These are phyloP conservation scores for Cryphonectria japonica DNA, from an alignment of 2,329 filamentous ascomycete genomes.

Conservation along the genomic window DNA sequence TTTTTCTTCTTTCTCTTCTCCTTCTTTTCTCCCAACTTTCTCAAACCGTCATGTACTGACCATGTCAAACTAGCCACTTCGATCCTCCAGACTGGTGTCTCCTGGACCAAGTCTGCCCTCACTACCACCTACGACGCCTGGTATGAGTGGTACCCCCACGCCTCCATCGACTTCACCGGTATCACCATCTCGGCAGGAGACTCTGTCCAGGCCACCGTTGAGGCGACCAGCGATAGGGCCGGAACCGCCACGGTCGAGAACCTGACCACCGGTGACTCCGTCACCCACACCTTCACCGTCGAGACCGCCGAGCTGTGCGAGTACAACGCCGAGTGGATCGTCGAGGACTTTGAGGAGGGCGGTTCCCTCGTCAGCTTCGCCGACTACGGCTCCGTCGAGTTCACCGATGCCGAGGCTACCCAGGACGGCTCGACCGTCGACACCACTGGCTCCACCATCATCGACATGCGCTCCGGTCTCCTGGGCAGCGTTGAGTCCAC, in stretches of 20 bases:
- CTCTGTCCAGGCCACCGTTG: conserved; percentile 35
- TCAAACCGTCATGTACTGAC: not conserved
- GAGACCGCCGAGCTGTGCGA: conserved; percentile 51
- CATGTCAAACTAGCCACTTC: conserved; percentile 38
- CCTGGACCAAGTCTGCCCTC: conserved; percentile 52
- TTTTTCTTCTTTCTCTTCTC: not conserved
- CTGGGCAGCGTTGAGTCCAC: conserved; percentile 7
- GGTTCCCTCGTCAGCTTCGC: conserved; percentile 46
- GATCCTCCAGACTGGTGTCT: conserved; percentile 60
- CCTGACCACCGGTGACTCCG: conserved; percentile 50
- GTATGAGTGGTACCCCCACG: conserved; percentile 65
- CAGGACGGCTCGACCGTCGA: conserved; percentile 38
- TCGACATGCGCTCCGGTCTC: conserved; percentile 13
- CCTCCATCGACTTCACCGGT: conserved; percentile 39
- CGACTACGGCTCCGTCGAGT: conserved; percentile 52
- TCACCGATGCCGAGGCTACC: conserved; percentile 43
- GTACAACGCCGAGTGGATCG: conserved; percentile 66
- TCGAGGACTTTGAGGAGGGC: conserved; percentile 55
- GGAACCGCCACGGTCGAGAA: conserved; percentile 53
- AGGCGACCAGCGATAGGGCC: conserved; percentile 42
- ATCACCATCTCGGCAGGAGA: conserved; percentile 31
- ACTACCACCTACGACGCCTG: conserved; percentile 55
- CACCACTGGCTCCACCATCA: conserved; percentile 17
- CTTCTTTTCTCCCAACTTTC: no score
- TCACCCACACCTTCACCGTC: conserved; percentile 53